Base-by-base conservation (phyloP, 2,329 filamentous ascomycete species). In the Metarhizium rileyi region DNA sequence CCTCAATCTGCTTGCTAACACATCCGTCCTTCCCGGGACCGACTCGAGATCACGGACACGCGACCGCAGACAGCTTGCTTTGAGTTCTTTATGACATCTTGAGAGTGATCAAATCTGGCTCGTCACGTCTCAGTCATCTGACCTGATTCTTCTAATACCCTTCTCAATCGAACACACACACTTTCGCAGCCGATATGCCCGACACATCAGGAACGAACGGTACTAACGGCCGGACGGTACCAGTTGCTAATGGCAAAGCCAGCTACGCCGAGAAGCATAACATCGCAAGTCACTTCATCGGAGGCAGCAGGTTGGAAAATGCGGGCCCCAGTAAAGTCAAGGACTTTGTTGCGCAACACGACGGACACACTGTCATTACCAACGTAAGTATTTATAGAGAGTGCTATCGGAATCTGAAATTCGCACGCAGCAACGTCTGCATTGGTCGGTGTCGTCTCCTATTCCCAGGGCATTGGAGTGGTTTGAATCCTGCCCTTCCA, bases 291-390 rank as follows among this genome's bases (percentile, higher is more conserved):
- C 93, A 98, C 76, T 98, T 97, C 72, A 95, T 97, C 68, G 93
- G 93, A 62, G 91, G 93, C 56, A 96, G 95, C 75, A 81, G 83
- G 65, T 72, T 98, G 56, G 83, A 82, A 56, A 86, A 86, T 65
- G 93, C 93, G 46, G 72, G 86, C 42, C 80, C 90, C 35, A 86
- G 90, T 67, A 86, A 84, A 63, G 88, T 98, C 55, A 97, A 95
- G 78, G 91, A 98, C 70, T 98, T 97, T 72, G 91, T 98, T 44
- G 81, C 87, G 47, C 76, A 79, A 53, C 78, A 95, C 69, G 87
- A 90, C 63, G 93, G 93, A 53, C 93, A 98, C 77, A 97, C 93
- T 20, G 91, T 97, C 68, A 98, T 98, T 66, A 95, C 89, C 63
- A 97, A 90, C 67, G 93, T 97, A 71, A 77, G 89, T 69, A 43